Evolutionary conservation across 78 protist genomes (phyloP).

Genomic region (Dictyostelium intermedium): DNA sequence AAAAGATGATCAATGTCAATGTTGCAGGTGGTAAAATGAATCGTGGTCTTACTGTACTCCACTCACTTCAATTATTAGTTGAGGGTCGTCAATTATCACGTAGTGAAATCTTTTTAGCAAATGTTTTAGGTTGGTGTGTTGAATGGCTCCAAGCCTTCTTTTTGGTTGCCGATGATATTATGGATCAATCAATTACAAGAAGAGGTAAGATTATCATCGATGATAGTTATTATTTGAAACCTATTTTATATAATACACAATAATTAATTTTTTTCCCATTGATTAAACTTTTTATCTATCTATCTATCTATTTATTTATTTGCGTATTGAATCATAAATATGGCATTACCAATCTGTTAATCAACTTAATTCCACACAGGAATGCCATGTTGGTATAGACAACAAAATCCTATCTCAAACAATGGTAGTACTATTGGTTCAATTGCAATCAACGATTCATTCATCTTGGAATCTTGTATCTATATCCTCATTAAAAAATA

Average conservation of each 20-base stretch:
- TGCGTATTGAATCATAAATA: too few relatives aligned
- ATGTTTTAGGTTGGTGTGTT: slow-evolving; percentile 95
- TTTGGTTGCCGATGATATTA: slow-evolving; percentile 98
- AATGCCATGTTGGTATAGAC: slow-evolving; percentile 96
- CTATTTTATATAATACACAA: too few relatives aligned
- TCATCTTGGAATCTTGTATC: slow-evolving; percentile 90
- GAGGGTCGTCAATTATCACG: slow-evolving; percentile 72
- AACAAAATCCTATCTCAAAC: slow-evolving; percentile 8
- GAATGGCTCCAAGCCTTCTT: slow-evolving; percentile 97
- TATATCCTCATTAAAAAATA: slow-evolving; percentile 89
- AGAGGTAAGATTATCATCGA: too few relatives aligned
- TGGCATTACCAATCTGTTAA: too few relatives aligned
- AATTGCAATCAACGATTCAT: slow-evolving; percentile 96
- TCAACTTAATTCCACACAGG: too few relatives aligned
- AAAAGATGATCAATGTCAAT: slow-evolving; percentile 28
- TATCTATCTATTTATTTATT: too few relatives aligned
- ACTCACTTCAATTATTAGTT: slow-evolving; percentile 28
- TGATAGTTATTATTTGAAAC: too few relatives aligned
- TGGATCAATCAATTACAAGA: slow-evolving; percentile 96
- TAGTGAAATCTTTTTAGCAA: slow-evolving; percentile 60
- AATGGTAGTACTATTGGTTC: slow-evolving; percentile 80
- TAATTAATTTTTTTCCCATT: too few relatives aligned
- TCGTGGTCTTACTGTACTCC: slow-evolving; percentile 91
- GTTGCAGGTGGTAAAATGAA: slow-evolving; percentile 92
- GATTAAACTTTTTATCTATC: too few relatives aligned